Conservation (phyloP, 371 early-diverging fungal genomes). For the Chytridium lagenaria region DNA sequence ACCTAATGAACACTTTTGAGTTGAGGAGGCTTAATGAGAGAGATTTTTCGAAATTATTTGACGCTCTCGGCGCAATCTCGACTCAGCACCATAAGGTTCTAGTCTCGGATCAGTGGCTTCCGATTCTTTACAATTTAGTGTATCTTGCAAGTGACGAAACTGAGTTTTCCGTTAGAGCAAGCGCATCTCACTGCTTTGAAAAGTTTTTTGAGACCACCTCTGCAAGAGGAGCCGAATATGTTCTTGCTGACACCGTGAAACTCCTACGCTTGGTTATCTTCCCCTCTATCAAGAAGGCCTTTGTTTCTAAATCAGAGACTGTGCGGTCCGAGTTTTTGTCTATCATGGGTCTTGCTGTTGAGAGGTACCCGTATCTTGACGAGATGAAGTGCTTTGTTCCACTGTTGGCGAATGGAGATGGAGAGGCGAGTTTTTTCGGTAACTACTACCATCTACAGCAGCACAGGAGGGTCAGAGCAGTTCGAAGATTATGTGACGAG, state of each 20-base stretch:
- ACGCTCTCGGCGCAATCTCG: conserved; percentile 74
- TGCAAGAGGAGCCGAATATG: conserved; percentile 41
- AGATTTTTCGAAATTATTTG: conserved; percentile 84
- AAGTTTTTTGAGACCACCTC: conserved; percentile 67
- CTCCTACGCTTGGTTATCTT: conserved; percentile 54
- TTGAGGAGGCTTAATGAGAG: conserved; percentile 80
- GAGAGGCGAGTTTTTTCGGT: conserved; percentile 86
- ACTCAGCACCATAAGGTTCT: conserved; percentile 67
- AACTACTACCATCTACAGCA: conserved; percentile 93
- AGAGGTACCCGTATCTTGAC: conserved; percentile 62
- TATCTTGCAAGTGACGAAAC: conserved; percentile 79
- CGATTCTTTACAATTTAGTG: conserved; percentile 86
- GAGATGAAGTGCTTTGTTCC: conserved; percentile 72
- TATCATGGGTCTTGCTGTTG: conserved; percentile 69
- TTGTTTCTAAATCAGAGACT: conserved; percentile 63
- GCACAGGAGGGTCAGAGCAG: conserved; percentile 86
- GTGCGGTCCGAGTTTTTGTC: conserved; percentile 76
- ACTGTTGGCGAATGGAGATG: conserved; percentile 71
- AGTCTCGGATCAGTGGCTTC: conserved; percentile 81
- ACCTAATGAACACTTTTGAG: conserved; percentile 81
- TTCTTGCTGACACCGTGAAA: conserved; percentile 62
- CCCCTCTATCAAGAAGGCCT: conserved; percentile 77
- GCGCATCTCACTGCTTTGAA: conserved; percentile 73
- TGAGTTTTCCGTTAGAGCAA: conserved; percentile 88
- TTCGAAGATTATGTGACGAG: conserved; percentile 73